phyloP scores from a whole-genome alignment of 2,329 filamentous ascomycete species.

The Lasiodiplodia sp. region DNA sequence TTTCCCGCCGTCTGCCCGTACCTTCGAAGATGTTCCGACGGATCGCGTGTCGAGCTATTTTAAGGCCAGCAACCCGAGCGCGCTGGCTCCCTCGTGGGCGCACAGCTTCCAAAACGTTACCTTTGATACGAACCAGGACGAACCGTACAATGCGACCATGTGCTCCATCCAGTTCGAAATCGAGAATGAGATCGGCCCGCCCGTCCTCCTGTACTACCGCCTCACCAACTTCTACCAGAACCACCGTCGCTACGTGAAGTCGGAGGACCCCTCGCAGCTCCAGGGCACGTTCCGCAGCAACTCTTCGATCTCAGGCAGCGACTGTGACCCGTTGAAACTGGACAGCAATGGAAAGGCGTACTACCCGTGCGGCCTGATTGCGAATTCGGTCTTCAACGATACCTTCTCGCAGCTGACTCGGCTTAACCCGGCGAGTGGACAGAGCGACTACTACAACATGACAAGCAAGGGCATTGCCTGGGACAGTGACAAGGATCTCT shows the following conservation, averaged over 20 bases:
- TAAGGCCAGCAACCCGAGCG: conserved; percentile 61
- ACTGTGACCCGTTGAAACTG: conserved; percentile 74
- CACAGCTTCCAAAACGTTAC: conserved; percentile 47
- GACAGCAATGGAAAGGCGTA: conserved; percentile 69
- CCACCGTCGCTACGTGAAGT: conserved; percentile 93
- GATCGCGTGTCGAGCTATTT: conserved; percentile 73
- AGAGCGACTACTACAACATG: conserved; percentile 72
- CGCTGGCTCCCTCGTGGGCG: conserved; percentile 45
- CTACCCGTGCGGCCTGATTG: conserved; percentile 94
- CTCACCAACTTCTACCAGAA: conserved; percentile 99
- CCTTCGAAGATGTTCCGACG: conserved; percentile 61
- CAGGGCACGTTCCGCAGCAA: conserved; percentile 72
- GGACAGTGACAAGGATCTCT: conserved; percentile 81
- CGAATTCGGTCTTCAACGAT: conserved; percentile 97
- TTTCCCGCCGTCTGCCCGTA: conserved; percentile 34
- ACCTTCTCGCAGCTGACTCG: conserved; percentile 74
- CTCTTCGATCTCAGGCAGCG: conserved; percentile 68
- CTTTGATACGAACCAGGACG: conserved; percentile 31
- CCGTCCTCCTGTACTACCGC: conserved; percentile 92
- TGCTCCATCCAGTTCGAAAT: conserved; percentile 83
- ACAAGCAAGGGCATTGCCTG: conserved; percentile 82
- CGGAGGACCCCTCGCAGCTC: conserved; percentile 82
- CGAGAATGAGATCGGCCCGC: conserved; percentile 78
- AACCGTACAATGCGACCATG: conserved; percentile 48
- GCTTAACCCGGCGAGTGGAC: conserved; percentile 58